Base-by-base conservation (phyloP, 2,329 filamentous ascomycete genomes). In the Rhinocladiella mackenziei region DNA sequence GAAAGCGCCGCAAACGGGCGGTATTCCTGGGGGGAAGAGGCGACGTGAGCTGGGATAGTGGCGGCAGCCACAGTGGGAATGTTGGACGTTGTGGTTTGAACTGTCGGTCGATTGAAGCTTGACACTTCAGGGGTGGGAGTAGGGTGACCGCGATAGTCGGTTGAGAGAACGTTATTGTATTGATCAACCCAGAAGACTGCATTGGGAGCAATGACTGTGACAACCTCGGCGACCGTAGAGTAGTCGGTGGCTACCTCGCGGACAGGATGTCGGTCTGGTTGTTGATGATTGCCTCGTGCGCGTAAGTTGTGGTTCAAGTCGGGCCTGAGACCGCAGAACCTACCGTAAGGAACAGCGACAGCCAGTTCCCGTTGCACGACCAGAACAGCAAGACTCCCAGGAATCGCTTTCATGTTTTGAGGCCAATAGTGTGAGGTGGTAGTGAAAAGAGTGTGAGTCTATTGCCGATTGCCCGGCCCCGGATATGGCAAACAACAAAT, bases 171-270 rank as follows among this genome's bases (percentile, higher is more conserved):
- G n/a, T 72, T 67, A 43, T 78, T 78, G 45, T 73, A 60, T 52
- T 75, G 64, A 57, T 85, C 72, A 33, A 83, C 76, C 62, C 76
- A 83, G 56, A 84, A 72, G 19, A 80, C 60, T 15, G 73, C 52
- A 32, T 50, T 50, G 10, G 44, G 39, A 20, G 50, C 46, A n/a
- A 45, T 51, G 28, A 52, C 30, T 9, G 50, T 50, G n/a, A 48
- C 43, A 31, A 50, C 33, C 18, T 48, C 44, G 25, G 46, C 50
- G 26, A 52, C 40, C 5, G 46, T 48, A 17, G 39, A 35, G 29
- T 39, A 34, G 8, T 49, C 29, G 29, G 49, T 50, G 9, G 30
- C 14, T 4, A 33, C 29, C n/a, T 38, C 37, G 25, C 45, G 48
- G 19, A 39, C 38, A 19, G 40, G 15, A 37, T 45, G 50, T 32